A percentile compares a stretch with the other conserved stretches of the same genome.
Conservation (phyloP, 192 early-diverging fungal genomes). For the Coemansia reversa region DNA sequence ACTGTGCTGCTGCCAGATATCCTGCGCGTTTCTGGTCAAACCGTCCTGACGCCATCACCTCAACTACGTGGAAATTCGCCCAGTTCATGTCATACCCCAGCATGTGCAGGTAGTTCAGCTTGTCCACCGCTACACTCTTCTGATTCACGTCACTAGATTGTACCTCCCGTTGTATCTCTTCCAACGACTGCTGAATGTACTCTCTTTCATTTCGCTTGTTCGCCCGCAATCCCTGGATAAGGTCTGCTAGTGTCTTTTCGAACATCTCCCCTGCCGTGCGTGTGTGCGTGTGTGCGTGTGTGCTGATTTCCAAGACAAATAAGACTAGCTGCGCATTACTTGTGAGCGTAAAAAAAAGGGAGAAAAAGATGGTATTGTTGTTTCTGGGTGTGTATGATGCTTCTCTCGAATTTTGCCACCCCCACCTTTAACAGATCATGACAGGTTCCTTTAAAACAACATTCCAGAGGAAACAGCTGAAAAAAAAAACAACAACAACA, state of each 20-base stretch:
- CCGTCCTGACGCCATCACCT: slow-evolving; percentile 92
- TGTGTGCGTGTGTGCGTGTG: too few species aligned
- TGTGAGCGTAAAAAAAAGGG: background rate
- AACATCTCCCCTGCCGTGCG: background rate
- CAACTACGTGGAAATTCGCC: slow-evolving; percentile 94
- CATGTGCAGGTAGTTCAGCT: slow-evolving; percentile 91
- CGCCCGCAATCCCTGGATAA: slow-evolving; percentile 93
- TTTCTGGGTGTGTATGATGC: background rate
- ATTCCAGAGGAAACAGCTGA: background rate
- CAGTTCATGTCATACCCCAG: slow-evolving; percentile 96
- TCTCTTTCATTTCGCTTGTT: slow-evolving; percentile 84
- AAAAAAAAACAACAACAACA: background rate
- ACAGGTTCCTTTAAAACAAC: background rate
- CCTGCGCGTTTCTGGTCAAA: slow-evolving; percentile 86
- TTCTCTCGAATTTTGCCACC: too few species aligned
- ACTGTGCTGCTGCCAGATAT: slow-evolving; percentile 86
- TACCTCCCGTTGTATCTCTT: slow-evolving; percentile 89
- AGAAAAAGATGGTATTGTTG: background rate
- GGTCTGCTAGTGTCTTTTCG: slow-evolving; percentile 66
- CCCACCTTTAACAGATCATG: background rate
- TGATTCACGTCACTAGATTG: slow-evolving; percentile 78
- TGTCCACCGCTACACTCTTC: slow-evolving; percentile 86
- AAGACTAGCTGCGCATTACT: background rate
- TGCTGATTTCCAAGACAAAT: background rate
- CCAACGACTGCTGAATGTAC: slow-evolving; percentile 82